Evolutionary conservation across 192 early-diverging fungal genomes (phyloP).

Genomic region (Coemansia sp.): DNA sequence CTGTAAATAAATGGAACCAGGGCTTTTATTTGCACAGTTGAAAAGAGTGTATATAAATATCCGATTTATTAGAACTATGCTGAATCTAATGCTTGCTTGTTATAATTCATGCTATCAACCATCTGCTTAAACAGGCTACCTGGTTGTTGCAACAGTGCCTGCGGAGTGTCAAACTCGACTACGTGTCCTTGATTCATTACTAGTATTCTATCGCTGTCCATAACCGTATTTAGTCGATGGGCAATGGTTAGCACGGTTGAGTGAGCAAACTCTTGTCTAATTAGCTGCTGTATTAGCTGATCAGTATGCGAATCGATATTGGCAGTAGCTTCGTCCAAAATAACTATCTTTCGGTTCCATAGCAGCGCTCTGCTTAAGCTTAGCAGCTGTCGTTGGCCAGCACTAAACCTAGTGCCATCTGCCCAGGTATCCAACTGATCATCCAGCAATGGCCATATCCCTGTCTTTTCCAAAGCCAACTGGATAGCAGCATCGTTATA

Average conservation of each 20-base stretch:
- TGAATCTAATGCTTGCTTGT: background rate
- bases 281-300: constrained; percentile 53
- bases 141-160: background rate
- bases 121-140: constrained; percentile 11
- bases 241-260: constrained; percentile 7
- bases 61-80: too few relatives aligned
- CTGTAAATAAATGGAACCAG: too few relatives aligned
- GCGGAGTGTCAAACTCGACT: constrained; percentile 5
- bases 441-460: background rate
- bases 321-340: constrained; percentile 60
- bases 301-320: constrained; percentile 61
- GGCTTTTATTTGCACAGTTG: too few relatives aligned
- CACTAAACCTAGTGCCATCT: constrained; percentile 15
- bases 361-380: constrained; percentile 58
- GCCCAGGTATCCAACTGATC: constrained; percentile 11
- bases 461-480: too few relatives aligned
- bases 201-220: constrained; percentile 4
- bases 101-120: constrained; percentile 12
- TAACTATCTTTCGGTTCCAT: constrained; percentile 38
- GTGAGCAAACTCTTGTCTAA: background rate
- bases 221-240: constrained; percentile 1
- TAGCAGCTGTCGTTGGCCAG: constrained; percentile 59
- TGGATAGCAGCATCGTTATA: constrained; percentile 46
- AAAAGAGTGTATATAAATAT: too few relatives aligned
- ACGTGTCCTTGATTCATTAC: constrained; percentile 2